A percentile compares a stretch with the other conserved stretches of the same genome.
phyloP scores from a whole-genome alignment of 2,329 filamentous ascomycete species.

The Boeremia lycopersici region DNA sequence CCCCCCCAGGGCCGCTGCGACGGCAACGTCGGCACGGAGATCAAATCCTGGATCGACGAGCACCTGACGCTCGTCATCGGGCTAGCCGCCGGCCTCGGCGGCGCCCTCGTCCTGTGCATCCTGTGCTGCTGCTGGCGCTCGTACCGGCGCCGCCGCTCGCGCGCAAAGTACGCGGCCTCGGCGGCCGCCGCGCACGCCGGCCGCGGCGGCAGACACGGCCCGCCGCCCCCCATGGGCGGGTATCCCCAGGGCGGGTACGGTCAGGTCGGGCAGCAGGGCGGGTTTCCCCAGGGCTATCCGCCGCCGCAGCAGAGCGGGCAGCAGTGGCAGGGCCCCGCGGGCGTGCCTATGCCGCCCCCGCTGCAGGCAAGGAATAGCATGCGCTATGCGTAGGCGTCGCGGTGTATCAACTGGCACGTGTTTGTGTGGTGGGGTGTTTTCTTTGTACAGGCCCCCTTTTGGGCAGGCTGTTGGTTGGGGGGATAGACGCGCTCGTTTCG shows the following conservation, averaged over 20 bases:
- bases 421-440: too few relatives aligned
- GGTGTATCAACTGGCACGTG: too few relatives aligned
- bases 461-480: too few relatives aligned
- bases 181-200: slow-evolving; percentile 8
- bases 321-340: slow-evolving; percentile 2
- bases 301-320: too few relatives aligned
- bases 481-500: too few relatives aligned
- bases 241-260: background rate
- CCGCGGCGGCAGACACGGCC: background rate
- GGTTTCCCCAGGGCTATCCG: too few relatives aligned
- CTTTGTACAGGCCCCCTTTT: too few relatives aligned
- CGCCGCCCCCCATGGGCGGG: background rate
- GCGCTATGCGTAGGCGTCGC: slow-evolving; percentile 30
- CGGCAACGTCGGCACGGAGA: slow-evolving; percentile 73
- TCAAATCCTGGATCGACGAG: slow-evolving; percentile 74
- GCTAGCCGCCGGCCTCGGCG: slow-evolving; percentile 72
- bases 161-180: slow-evolving; percentile 30
- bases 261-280: background rate
- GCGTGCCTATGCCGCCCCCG: slow-evolving; percentile 21
- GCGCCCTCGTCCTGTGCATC: slow-evolving; percentile 69
- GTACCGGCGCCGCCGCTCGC: slow-evolving; percentile 43
- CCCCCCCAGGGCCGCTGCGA: slow-evolving; percentile 68
- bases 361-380: slow-evolving; percentile 19
- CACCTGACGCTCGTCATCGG: slow-evolving; percentile 86
- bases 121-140: slow-evolving; percentile 69